A percentile compares a stretch with the other conserved stretches of the same genome.
Conservation (phyloP, 2,329 filamentous ascomycete genomes). For the Penicillium italicum region DNA sequence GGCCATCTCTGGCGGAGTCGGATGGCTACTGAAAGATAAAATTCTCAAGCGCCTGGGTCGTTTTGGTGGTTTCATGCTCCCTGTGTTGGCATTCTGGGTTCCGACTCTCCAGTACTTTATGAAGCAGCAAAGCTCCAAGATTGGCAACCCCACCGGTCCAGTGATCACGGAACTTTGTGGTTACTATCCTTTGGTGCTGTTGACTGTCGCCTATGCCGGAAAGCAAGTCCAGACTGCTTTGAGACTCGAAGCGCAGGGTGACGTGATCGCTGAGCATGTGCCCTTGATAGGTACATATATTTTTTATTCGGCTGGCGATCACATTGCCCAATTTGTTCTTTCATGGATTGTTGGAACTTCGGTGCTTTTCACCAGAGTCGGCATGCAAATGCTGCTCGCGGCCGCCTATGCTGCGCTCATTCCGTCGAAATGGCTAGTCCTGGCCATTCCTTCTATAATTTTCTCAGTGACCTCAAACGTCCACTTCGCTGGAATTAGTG, state of each 20-base stretch:
- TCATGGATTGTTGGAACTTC: conserved; percentile 57
- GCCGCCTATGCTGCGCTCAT: conserved; percentile 62
- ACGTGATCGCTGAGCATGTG: conserved; percentile 59
- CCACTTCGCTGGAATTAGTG: conserved; percentile 62
- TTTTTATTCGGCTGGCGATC: conserved; percentile 54
- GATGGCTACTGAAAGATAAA: conserved; percentile 65
- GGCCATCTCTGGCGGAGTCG: conserved; percentile 64
- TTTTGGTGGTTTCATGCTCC: conserved; percentile 54
- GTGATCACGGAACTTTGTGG: conserved; percentile 70
- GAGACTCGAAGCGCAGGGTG: conserved; percentile 54
- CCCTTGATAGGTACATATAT: conserved; percentile 65
- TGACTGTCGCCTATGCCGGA: conserved; percentile 63
- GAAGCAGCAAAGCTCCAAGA: conserved; percentile 60
- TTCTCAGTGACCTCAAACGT: conserved; percentile 66
- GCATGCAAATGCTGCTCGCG: conserved; percentile 66
- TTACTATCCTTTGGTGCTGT: conserved; percentile 63
- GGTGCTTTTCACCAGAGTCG: conserved; percentile 65
- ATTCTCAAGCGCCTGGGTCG: conserved; percentile 48
- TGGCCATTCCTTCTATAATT: conserved; percentile 65
- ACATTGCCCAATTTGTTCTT: conserved; percentile 41
- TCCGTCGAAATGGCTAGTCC: conserved; percentile 64
- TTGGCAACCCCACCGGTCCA: conserved; percentile 71
- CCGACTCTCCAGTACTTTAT: conserved; percentile 70
- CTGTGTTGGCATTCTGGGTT: conserved; percentile 70
- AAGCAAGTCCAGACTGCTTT: conserved; percentile 59